These are phyloP conservation scores for Digitaria exilis DNA, from an alignment of 202 grass and related monocot species.

Conservation along the genomic window DNA sequence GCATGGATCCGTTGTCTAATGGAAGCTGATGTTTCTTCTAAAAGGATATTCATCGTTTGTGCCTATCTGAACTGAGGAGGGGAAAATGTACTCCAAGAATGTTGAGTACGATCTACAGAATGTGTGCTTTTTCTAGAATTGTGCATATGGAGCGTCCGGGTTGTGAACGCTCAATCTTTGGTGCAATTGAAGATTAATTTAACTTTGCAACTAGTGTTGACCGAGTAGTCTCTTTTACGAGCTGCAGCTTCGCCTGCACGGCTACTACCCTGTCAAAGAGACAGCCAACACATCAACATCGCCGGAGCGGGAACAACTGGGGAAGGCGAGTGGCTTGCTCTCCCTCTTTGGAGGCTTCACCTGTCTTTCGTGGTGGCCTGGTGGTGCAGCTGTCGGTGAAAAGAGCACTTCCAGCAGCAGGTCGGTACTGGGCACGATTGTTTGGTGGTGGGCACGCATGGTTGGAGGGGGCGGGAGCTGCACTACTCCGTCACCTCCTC, in stretches of 20 bases:
- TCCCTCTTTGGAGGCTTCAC: background rate
- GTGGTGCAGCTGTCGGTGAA: constrained; percentile 25
- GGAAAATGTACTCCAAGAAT: background rate
- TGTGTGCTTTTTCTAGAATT: background rate
- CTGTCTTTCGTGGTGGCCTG: constrained; percentile 1
- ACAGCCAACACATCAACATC: background rate
- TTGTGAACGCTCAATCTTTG: background rate
- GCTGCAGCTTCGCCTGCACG: background rate
- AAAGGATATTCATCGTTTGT: background rate
- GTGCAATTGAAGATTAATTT: background rate
- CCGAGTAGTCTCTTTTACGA: background rate
- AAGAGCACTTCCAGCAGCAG: constrained; percentile 17
- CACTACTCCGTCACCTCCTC: background rate
- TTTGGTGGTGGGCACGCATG: constrained; percentile 9
- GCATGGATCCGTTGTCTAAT: background rate
- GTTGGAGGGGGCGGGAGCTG: background rate
- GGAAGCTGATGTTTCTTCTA: background rate
- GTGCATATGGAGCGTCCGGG: background rate
- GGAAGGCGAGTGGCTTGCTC: constrained; percentile 20
- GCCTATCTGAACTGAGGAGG: background rate
- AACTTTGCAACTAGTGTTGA: too few relatives aligned
- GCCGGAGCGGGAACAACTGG: background rate
- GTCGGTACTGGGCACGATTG: background rate
- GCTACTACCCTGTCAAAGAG: background rate
- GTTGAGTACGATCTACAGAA: background rate